These are phyloP conservation scores for Lepidium sativum DNA, from an alignment of 345 rosid species.

Conservation along the genomic window DNA sequence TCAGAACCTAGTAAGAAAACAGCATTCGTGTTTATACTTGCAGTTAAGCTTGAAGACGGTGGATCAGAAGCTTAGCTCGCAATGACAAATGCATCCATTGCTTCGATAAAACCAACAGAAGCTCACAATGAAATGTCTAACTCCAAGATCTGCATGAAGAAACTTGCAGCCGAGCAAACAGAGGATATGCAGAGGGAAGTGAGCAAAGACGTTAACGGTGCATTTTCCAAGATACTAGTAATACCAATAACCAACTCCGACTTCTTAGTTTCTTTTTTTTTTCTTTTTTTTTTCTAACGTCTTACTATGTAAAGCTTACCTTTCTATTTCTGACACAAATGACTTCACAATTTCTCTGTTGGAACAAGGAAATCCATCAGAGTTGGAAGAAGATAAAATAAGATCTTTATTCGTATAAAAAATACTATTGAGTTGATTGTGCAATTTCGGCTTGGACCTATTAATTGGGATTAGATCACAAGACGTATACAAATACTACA, in stretches of 20 bases:
- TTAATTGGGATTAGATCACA: slow-evolving; percentile 9
- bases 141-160: neutral
- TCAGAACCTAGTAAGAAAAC: neutral
- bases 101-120: neutral
- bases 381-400: neutral
- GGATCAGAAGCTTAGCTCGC: slow-evolving; percentile 82
- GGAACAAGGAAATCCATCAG: neutral
- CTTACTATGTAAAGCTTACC: neutral
- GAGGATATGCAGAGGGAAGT: neutral
- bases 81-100: slow-evolving; percentile 10
- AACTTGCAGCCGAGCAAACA: neutral
- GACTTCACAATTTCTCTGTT: neutral
- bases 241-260: neutral
- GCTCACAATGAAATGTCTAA: neutral
- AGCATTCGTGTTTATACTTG: slow-evolving; percentile 4
- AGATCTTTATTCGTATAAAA: neutral
- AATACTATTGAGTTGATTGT: neutral
- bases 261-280: neutral
- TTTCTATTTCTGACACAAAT: neutral
- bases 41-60: slow-evolving; percentile 78
- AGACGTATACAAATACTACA: slow-evolving; percentile 11
- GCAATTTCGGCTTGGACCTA: neutral
- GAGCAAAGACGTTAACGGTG: neutral
- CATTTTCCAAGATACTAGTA: neutral
- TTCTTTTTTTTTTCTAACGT: neutral